A percentile compares a stretch with the other conserved stretches of the same genome.
Conservation (phyloP, 1,284 basidiomycete species). For the Ustilago nuda region DNA sequence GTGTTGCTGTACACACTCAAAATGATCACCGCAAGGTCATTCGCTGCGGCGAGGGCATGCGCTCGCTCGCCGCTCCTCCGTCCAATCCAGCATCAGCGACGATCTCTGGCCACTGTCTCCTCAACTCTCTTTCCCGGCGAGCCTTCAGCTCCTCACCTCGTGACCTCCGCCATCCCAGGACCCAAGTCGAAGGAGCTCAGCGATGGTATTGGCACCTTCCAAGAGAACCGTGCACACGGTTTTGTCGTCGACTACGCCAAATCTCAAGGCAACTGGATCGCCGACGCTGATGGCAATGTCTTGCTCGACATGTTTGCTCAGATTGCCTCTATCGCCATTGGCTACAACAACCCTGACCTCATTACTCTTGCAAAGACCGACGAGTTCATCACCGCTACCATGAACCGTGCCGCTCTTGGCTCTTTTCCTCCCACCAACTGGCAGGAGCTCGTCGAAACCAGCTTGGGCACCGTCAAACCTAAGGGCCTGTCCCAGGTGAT, state of each 20-base stretch:
- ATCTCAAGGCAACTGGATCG: slow-evolving; percentile 70
- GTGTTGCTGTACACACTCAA: not conserved
- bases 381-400: slow-evolving; percentile 69
- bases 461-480: slow-evolving; percentile 72
- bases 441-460: slow-evolving; percentile 71
- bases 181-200: slow-evolving; percentile 62
- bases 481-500: slow-evolving; percentile 72
- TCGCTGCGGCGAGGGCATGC: slow-evolving; percentile 15
- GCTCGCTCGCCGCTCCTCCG: slow-evolving; percentile 13
- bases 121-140: slow-evolving; percentile 60
- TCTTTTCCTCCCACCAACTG: slow-evolving; percentile 73
- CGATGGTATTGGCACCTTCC: slow-evolving; percentile 68
- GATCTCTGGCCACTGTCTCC: slow-evolving; percentile 39
- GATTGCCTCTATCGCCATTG: slow-evolving; percentile 69
- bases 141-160: slow-evolving; percentile 57
- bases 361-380: slow-evolving; percentile 65
- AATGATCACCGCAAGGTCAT: slow-evolving; percentile 33
- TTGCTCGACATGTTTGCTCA: slow-evolving; percentile 74
- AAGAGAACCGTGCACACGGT: slow-evolving; percentile 70
- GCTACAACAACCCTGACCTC: slow-evolving; percentile 73
- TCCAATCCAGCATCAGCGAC: slow-evolving; percentile 19
- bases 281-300: slow-evolving; percentile 74
- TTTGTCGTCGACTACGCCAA: slow-evolving; percentile 70
- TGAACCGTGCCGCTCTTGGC: slow-evolving; percentile 74
- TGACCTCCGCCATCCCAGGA: slow-evolving; percentile 64